phyloP scores from a whole-genome alignment of 441 rosid species.

The Gossypium davidsonii region DNA sequence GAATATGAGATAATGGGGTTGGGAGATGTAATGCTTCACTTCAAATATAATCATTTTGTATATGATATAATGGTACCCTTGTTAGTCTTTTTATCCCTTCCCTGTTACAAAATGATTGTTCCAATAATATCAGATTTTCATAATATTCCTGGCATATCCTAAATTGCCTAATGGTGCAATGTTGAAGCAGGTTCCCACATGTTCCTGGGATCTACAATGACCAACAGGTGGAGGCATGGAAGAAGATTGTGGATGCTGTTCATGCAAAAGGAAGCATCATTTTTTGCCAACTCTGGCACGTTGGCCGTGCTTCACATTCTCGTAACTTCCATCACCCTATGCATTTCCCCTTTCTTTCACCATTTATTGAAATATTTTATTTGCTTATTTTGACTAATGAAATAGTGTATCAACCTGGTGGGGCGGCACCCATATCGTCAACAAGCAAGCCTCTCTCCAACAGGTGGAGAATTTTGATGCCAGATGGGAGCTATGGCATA shows the following conservation, averaged over 20 bases:
- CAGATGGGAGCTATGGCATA: conserved; percentile 41
- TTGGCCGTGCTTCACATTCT: conserved; percentile 79
- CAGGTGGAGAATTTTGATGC: conserved; percentile 64
- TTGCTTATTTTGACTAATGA: conserved; percentile 3
- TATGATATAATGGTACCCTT: neutral
- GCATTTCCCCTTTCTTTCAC: neutral
- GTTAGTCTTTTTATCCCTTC: neutral
- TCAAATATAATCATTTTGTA: neutral
- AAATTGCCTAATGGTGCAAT: conserved; percentile 4
- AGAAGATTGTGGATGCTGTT: conserved; percentile 58
- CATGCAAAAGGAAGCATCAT: conserved; percentile 69
- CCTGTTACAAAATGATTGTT: neutral
- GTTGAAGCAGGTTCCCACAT: conserved; percentile 60
- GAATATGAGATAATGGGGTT: too few species aligned
- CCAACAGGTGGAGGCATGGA: conserved; percentile 87
- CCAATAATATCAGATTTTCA: neutral
- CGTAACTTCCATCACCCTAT: conserved; percentile 22
- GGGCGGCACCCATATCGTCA: conserved; percentile 67
- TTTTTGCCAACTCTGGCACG: conserved; percentile 88
- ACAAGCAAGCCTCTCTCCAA: conserved; percentile 47
- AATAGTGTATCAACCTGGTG: conserved; percentile 68
- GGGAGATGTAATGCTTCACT: neutral
- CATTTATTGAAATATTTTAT: neutral
- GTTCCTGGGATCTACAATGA: conserved; percentile 75
- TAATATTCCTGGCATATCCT: neutral